Base-by-base conservation (phyloP, 805 yeast genomes). In the Candida michaelii region DNA sequence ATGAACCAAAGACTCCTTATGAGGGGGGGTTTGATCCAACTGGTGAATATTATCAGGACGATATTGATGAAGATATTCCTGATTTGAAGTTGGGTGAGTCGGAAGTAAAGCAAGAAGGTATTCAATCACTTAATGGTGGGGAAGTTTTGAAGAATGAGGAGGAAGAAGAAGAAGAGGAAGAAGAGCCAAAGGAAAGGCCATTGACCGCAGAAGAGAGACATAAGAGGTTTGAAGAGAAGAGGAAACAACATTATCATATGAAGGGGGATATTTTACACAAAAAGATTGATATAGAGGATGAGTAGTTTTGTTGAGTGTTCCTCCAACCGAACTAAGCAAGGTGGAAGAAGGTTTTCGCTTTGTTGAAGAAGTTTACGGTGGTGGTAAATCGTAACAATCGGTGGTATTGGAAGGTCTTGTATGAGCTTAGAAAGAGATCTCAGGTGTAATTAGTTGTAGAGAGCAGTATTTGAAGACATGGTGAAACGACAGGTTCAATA, bases 1-100 rank as follows among this genome's bases (percentile, higher is more conserved):
- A 88, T 56, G 97, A 90, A 60, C 97, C 97, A 16, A 90, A 90
- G 69, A 90, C 97, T 1, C 97, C 97, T 4, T 90, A 85, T 55
- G 95, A 87, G 58, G 95, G 93, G 9, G 95, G 96, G 0, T 84
- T 87, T 19, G 82, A 85, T 54, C 90, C 93, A 0, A 72, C 77
- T 40, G 88, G 87, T 24, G 95, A 89, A 54, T 85, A 85, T 57
- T 88, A 89, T 52, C 73, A 75, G 40, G 79, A 76, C 4, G 91
- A 85, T 54, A 80, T 81, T 34, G 79, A 42, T 6, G 47, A 75
- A 3, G 77, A 59, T 21, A 63, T 80, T 32, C 78, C 79, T 10
- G 72, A 66, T 32, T 79, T 83, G 50, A 61, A 74, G 8, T 63
- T 82, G 38, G 87, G 87, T 1, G 82, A 75, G 49, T 77, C 83